phyloP scores from a whole-genome alignment of 2,329 filamentous ascomycete species.

The Sarocladiaceae sp. region DNA sequence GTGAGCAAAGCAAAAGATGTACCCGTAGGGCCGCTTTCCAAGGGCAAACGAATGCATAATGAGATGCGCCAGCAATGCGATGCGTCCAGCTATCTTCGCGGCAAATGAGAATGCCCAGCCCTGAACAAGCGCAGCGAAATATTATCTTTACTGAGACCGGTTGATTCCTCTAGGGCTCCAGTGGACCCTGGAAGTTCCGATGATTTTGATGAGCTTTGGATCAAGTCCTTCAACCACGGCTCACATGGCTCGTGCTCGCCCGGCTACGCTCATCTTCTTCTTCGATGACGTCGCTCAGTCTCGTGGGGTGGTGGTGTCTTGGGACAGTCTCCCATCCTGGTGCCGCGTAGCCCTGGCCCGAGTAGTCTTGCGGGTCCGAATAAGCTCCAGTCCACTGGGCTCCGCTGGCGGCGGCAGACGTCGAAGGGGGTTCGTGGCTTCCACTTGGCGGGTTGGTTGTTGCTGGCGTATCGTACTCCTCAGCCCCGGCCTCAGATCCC shows the following conservation, averaged over 20 bases:
- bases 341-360: conserved; percentile 58
- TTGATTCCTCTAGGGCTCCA: no score
- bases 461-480: conserved; percentile 51
- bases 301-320: conserved; percentile 79
- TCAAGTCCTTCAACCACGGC: conserved; percentile 32
- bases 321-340: conserved; percentile 71
- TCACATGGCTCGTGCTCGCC: conserved; percentile 61
- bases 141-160: no score
- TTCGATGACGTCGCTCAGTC: conserved; percentile 81
- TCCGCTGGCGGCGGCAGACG: conserved; percentile 19
- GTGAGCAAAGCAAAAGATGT: background rate
- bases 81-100: background rate
- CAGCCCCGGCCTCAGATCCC: conserved; percentile 45
- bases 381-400: conserved; percentile 37
- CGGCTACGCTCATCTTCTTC: conserved; percentile 78
- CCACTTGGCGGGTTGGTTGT: conserved; percentile 34
- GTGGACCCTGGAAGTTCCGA: no score
- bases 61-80: background rate
- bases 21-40: background rate
- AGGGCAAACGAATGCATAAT: background rate
- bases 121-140: no score
- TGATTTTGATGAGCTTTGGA: no score
- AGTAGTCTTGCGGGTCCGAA: conserved; percentile 51
- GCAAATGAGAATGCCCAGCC: background rate
- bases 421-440: conserved; percentile 22